Evolutionary conservation across 805 yeast species (phyloP).

Genomic region (Yamadazyma akitaensis): DNA sequence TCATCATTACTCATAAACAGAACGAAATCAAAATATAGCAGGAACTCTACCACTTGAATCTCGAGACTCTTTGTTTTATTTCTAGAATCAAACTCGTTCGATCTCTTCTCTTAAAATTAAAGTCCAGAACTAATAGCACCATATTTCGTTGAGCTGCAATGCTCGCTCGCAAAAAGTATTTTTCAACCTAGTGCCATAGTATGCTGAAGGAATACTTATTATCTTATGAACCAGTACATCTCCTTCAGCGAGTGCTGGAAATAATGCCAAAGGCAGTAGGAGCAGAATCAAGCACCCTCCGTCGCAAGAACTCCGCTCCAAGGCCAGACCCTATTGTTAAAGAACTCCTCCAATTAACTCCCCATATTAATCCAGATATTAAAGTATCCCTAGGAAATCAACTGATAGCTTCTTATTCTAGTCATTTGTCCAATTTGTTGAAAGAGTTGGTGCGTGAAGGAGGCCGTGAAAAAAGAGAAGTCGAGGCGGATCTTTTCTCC

Average conservation of each 20-base stretch:
- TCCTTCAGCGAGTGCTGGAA: slow-evolving; percentile 1
- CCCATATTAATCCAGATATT: slow-evolving; percentile 17
- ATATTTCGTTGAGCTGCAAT: background rate
- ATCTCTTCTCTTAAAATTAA: background rate
- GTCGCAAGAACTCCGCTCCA: background rate
- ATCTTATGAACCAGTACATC: slow-evolving; percentile 2
- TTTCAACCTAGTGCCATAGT: background rate
- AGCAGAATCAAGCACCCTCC: background rate
- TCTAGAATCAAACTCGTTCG: too few species aligned
- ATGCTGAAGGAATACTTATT: background rate
- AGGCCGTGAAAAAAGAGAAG: slow-evolving; percentile 23
- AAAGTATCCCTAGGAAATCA: background rate
- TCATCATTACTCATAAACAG: too few species aligned
- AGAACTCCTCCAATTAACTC: slow-evolving; percentile 30
- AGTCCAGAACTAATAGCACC: background rate
- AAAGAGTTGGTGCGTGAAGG: slow-evolving; percentile 13
- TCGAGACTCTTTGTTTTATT: too few species aligned
- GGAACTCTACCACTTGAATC: too few species aligned
- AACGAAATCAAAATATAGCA: too few species aligned
- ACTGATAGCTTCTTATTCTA: slow-evolving; percentile 29
- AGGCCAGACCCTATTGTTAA: slow-evolving; percentile 28
- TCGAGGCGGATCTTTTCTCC: background rate
- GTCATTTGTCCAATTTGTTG: slow-evolving; percentile 27
- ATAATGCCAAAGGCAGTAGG: slow-evolving; percentile 1
- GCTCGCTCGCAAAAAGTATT: slow-evolving; percentile 5